A percentile compares a stretch with the other conserved stretches of the same genome.
phyloP scores from a whole-genome alignment of 2,329 filamentous ascomycete genomes.

The Lachnellula occidentalis region DNA sequence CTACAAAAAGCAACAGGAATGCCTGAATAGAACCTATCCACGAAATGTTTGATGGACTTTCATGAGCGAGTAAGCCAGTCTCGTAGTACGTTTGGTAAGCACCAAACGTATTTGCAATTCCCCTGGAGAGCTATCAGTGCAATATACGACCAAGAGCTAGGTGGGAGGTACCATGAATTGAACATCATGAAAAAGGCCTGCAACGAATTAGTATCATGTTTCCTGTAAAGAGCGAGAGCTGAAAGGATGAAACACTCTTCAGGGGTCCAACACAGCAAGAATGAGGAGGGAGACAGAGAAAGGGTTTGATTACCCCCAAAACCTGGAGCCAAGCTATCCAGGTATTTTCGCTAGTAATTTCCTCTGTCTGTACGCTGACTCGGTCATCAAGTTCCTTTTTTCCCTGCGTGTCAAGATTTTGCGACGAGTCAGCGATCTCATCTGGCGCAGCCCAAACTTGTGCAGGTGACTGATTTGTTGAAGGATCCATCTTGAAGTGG shows the following conservation, averaged over 20 bases:
- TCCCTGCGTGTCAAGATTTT: neutral
- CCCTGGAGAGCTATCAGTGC: constrained; percentile 6
- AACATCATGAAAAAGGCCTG: constrained; percentile 47
- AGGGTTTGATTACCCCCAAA: constrained; percentile 28
- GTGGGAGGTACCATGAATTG: constrained; percentile 28
- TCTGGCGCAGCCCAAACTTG: neutral
- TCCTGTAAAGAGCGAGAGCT: no score
- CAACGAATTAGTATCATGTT: no score
- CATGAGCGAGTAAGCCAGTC: constrained; percentile 30
- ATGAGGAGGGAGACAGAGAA: no score
- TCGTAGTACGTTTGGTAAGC: constrained; percentile 37
- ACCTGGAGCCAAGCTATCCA: constrained; percentile 50
- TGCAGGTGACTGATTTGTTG: neutral
- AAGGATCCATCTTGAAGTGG: neutral
- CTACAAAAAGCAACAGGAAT: constrained; percentile 37
- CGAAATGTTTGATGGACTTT: constrained; percentile 35
- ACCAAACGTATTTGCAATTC: constrained; percentile 32
- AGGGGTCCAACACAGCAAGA: no score
- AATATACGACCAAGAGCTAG: neutral
- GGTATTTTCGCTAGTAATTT: constrained; percentile 1
- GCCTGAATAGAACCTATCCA: constrained; percentile 47
- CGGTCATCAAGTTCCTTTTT: neutral
- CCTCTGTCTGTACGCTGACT: neutral
- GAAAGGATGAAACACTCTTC: no score
- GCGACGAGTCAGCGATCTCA: neutral